A percentile compares a stretch with the other conserved stretches of the same genome.
Evolutionary conservation across 768 basidiomycete genomes (phyloP).

Genomic region (Russula dissimulans): DNA sequence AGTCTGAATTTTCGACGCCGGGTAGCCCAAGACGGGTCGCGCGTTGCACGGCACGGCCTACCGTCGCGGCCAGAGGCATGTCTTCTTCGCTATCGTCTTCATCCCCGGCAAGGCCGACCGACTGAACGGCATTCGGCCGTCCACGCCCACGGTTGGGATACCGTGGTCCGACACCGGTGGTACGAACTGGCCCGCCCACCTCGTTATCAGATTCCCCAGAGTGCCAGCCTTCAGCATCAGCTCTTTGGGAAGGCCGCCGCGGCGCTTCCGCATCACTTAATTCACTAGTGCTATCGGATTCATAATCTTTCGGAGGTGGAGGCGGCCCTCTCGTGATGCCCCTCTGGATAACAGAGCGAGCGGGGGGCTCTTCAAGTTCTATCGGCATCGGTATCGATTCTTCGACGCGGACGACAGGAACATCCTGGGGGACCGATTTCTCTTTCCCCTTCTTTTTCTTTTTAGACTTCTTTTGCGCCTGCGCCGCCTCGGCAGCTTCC

Average conservation of each 20-base stretch:
- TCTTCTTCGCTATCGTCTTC: slow-evolving; percentile 67
- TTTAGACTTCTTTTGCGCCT: slow-evolving; percentile 30
- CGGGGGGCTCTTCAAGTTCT: slow-evolving; percentile 18
- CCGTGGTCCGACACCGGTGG: slow-evolving; percentile 49
- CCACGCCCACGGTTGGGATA: slow-evolving; percentile 30
- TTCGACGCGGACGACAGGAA: background rate
- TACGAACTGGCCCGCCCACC: slow-evolving; percentile 41
- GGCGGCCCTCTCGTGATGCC: slow-evolving; percentile 25
- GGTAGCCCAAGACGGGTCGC: slow-evolving; percentile 26
- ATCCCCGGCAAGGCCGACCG: background rate
- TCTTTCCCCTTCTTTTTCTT: slow-evolving; percentile 38
- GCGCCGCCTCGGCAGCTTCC: slow-evolving; percentile 37
- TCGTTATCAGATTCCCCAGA: slow-evolving; percentile 61
- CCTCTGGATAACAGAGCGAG: slow-evolving; percentile 31
- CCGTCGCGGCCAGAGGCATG: slow-evolving; percentile 59
- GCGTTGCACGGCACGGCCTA: slow-evolving; percentile 46
- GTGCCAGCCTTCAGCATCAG: slow-evolving; percentile 20
- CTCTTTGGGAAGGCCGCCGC: background rate
- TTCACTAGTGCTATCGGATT: slow-evolving; percentile 47
- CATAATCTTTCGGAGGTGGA: slow-evolving; percentile 34
- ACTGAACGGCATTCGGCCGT: slow-evolving; percentile 15
- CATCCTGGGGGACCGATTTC: slow-evolving; percentile 24
- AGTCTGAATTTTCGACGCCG: slow-evolving; percentile 33
- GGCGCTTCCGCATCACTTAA: slow-evolving; percentile 28
- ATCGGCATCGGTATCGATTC: background rate